Evolutionary conservation across 257 asterid genomes (phyloP).

Genomic region (Nemophila menziesii): DNA sequence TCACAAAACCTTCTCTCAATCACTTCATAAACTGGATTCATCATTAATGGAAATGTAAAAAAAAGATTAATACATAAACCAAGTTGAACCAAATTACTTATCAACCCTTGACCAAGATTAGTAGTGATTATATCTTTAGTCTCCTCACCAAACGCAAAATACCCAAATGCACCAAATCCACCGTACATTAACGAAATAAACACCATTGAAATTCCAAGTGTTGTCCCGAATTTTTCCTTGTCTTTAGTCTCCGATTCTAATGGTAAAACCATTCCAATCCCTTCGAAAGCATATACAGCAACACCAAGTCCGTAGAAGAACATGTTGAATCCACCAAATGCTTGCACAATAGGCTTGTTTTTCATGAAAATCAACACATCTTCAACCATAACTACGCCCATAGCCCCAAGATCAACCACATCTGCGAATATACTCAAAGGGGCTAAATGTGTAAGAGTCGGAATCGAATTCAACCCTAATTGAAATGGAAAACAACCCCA

Average conservation of each 20-base stretch:
- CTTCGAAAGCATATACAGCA: constrained; percentile 80
- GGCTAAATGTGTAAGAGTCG: constrained; percentile 64
- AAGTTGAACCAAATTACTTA: constrained; percentile 57
- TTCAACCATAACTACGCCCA: constrained; percentile 76
- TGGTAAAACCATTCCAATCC: constrained; percentile 80
- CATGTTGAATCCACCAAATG: constrained; percentile 52
- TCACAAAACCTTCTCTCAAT: constrained; percentile 73
- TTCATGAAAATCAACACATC: constrained; percentile 37
- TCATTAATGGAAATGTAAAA: constrained; percentile 71
- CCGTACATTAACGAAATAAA: constrained; percentile 61
- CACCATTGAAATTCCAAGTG: constrained; percentile 49
- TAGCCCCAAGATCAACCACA: constrained; percentile 62
- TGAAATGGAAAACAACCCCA: constrained; percentile 82
- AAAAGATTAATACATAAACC: constrained; percentile 62
- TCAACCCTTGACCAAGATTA: constrained; percentile 57
- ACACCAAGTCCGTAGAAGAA: constrained; percentile 83
- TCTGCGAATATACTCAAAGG: constrained; percentile 86
- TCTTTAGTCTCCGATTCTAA: constrained; percentile 72
- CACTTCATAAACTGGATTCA: constrained; percentile 86
- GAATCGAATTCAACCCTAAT: constrained; percentile 67
- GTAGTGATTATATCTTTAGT: constrained; percentile 75
- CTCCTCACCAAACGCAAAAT: constrained; percentile 65
- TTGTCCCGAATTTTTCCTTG: constrained; percentile 47
- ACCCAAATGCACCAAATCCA: constrained; percentile 59
- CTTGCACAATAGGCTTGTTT: constrained; percentile 45